Evolutionary conservation across 139 green algal genomes (phyloP), one percentile per base, ranked within the genome.

Genomic region (Tetradesmus obliquus): DNA sequence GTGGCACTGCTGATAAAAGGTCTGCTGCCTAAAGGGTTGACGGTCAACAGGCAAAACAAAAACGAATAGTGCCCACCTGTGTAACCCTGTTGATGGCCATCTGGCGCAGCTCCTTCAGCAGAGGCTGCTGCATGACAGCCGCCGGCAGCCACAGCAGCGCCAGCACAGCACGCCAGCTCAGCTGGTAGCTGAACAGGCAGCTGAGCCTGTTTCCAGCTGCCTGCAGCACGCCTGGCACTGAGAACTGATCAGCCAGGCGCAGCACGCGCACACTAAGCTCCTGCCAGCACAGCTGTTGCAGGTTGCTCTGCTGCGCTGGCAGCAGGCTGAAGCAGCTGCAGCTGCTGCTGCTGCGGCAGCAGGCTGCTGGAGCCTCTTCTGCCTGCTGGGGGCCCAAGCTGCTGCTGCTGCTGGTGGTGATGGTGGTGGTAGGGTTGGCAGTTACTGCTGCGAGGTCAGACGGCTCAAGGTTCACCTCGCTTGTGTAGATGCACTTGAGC

Each of bases 121-220:
- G 10, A 2, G 57, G 83, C 83, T 88, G 83, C 58, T 76, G 57
- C 66, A 17, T 51, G 7, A 88, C 10, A 55, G 83, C 57, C 8
- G 22, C 57, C 9, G 83, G 83, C 83, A 88, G 83, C 83, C 83
- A 88, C 22, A 88, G 83, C 55, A 88, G 24, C 24, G 83, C 57
- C 55, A 88, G 19, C 83, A 88, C 83, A 20, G 83, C 83, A 5
- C 22, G 57, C 57, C 83, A 76, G 22, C 57, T 79, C 83, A 88
- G 57, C 55, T 88, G 57, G 58, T 79, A 79, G 58, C 83, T 88
- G 83, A 88, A 88, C n/a, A 88, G 83, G 24, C 83, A 79, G 10
- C 24, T 79, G 17, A 88, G 58, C 83, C 55, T 88, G 1, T 3
- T 57, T 20, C 10, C 83, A n/a, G 83, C 83, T 9, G n/a, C 57